Evolutionary conservation across 169 alveolate species (phyloP).

Genomic region (Plasmodium yoelii): DNA sequence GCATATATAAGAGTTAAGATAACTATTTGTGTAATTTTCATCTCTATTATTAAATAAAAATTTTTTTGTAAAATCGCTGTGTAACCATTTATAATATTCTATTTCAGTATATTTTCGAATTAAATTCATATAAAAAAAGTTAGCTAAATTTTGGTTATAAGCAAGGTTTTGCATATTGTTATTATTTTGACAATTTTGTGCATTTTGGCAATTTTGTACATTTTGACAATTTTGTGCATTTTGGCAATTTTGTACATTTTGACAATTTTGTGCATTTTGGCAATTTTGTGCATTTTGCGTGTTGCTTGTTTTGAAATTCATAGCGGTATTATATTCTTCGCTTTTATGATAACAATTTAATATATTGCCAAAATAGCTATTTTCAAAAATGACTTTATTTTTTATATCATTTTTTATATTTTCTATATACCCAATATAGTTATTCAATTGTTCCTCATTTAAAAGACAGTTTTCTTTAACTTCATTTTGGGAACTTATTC

Average conservation of each 20-base stretch:
- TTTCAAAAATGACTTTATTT: conserved; percentile 17
- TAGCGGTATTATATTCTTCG: conserved; percentile 5
- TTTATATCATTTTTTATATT: conserved; percentile 1
- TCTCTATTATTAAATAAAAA: conserved; percentile 14
- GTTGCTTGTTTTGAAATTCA: conserved; percentile 6
- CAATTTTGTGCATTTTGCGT: too few relatives aligned
- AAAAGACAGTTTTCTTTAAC: background rate
- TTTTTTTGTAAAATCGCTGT: conserved; percentile 20
- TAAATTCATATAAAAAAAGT: conserved; percentile 37
- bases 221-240: too few relatives aligned
- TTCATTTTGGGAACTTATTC: background rate
- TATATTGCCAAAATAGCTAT: conserved; percentile 34
- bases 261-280: too few relatives aligned
- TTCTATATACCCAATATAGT: conserved; percentile 10
- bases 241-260: too few relatives aligned
- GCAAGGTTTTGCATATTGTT: too few relatives aligned
- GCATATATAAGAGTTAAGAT: conserved; percentile 5
- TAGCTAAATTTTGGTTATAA: conserved; percentile 10
- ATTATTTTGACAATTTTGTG: too few relatives aligned
- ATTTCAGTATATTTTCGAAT: conserved; percentile 52
- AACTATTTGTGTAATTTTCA: background rate
- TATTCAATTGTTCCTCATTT: background rate
- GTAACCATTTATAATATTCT: conserved; percentile 14
- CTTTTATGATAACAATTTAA: conserved; percentile 27
- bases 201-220: too few relatives aligned